Evolutionary conservation across 768 basidiomycete genomes (phyloP).

Genomic region (Collybia mongolica): DNA sequence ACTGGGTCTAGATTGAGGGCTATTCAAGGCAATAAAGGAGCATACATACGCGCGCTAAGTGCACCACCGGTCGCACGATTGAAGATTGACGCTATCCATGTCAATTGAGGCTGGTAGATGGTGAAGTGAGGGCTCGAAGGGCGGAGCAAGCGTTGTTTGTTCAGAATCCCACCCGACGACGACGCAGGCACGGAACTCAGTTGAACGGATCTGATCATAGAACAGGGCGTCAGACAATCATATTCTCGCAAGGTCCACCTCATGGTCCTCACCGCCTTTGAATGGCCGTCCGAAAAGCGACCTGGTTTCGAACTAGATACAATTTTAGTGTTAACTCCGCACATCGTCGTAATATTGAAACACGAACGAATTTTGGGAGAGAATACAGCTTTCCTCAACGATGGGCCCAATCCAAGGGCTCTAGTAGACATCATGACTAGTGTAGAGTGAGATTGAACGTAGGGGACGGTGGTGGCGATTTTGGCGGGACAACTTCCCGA

Average conservation of each 20-base stretch:
- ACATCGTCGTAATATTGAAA: background rate
- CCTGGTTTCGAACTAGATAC: constrained; percentile 40
- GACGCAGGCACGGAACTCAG: constrained; percentile 65
- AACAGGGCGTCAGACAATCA: background rate
- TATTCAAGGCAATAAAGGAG: background rate
- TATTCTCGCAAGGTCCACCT: background rate
- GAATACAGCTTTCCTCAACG: constrained; percentile 52
- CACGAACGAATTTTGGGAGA: constrained; percentile 33
- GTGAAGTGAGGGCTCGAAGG: constrained; percentile 94
- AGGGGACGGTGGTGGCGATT: background rate
- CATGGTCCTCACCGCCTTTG: constrained; percentile 37
- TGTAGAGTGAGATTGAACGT: background rate
- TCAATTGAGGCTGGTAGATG: constrained; percentile 95
- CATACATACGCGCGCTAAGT: constrained; percentile 69
- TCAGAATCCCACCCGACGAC: constrained; percentile 63
- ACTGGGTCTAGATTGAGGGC: constrained; percentile 38
- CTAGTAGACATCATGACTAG: constrained; percentile 43
- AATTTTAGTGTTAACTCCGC: background rate
- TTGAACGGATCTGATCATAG: constrained; percentile 47
- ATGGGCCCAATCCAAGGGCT: constrained; percentile 56
- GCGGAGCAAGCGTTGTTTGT: constrained; percentile 84
- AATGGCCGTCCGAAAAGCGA: constrained; percentile 34
- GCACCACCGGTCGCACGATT: constrained; percentile 85
- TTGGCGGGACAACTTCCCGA: too few relatives aligned
- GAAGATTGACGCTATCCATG: constrained; percentile 83